A percentile compares a stretch with the other conserved stretches of the same genome.
Conservation (phyloP, 2,329 filamentous ascomycete genomes). For the Aspergillus carbonarius region DNA sequence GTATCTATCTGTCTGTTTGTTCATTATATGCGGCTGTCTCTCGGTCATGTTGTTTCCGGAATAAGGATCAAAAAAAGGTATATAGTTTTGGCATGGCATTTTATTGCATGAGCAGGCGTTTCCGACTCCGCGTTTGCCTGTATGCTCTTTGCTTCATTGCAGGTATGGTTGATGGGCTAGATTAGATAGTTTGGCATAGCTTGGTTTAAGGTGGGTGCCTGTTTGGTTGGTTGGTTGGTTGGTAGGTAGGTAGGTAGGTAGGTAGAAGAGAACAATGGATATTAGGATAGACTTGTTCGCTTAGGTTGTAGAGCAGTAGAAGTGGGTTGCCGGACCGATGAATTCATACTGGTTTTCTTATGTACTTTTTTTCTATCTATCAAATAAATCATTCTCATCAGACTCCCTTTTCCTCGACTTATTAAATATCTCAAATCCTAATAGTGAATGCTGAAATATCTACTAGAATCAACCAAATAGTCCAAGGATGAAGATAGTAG, state of each 20-base stretch:
- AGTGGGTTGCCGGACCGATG: too few relatives aligned
- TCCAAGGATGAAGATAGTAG: too few relatives aligned
- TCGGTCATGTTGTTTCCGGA: not conserved
- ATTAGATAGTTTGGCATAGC: not conserved
- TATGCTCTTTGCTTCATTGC: not conserved
- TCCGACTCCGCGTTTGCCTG: not conserved
- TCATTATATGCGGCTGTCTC: not conserved
- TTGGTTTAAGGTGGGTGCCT: not conserved
- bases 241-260: not conserved
- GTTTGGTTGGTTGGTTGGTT: not conserved
- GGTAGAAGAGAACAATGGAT: not conserved
- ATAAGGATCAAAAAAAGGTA: constrained; percentile 18
- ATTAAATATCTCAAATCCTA: too few relatives aligned
- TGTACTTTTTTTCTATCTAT: too few relatives aligned
- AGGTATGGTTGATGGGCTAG: not conserved
- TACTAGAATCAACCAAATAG: too few relatives aligned
- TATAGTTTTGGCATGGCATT: constrained; percentile 20
- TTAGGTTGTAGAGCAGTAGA: not conserved
- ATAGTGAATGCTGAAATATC: too few relatives aligned
- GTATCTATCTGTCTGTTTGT: not conserved
- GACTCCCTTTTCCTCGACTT: too few relatives aligned
- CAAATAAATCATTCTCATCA: too few relatives aligned
- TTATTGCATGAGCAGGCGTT: constrained; percentile 23
- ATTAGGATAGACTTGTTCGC: not conserved
- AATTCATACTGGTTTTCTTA: too few relatives aligned